Percentiles rank a stretch among this genome's conserved stretches.
Evolutionary conservation across 1,139 yeast species (phyloP).

Genomic region (Diutina neorugosa): DNA sequence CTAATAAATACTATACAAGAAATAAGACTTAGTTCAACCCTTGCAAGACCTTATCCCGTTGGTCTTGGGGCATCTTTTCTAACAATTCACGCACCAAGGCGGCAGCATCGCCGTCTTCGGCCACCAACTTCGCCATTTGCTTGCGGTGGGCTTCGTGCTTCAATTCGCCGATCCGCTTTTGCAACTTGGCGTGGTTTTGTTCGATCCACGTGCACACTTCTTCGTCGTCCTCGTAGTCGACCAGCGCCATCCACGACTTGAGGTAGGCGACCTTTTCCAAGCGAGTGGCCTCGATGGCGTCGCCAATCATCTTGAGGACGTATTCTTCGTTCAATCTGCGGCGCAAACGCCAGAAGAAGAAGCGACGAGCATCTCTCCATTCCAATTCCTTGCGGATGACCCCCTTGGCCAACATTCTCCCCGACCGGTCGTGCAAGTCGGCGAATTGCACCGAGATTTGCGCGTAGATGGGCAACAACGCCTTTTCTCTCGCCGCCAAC

Average conservation of each 20-base stretch:
- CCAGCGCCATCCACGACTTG: constrained; percentile 76
- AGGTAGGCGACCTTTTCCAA: constrained; percentile 78
- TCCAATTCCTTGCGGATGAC: constrained; percentile 74
- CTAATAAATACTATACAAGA: no score
- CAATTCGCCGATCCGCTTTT: constrained; percentile 49
- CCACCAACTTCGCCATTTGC: constrained; percentile 47
- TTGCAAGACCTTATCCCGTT: neutral
- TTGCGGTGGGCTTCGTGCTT: constrained; percentile 54
- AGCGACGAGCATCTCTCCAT: constrained; percentile 84
- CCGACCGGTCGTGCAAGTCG: constrained; percentile 93
- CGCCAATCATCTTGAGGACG: constrained; percentile 62
- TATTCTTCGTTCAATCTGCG: constrained; percentile 93
- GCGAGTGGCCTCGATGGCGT: constrained; percentile 50
- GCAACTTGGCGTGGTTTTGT: constrained; percentile 55
- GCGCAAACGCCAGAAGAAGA: constrained; percentile 98
- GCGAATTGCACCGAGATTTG: constrained; percentile 95
- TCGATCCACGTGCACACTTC: constrained; percentile 84
- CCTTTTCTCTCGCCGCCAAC: constrained; percentile 68
- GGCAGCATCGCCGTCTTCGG: constrained; percentile 38
- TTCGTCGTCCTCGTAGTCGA: constrained; percentile 61
- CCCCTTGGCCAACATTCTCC: constrained; percentile 94
- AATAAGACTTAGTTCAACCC: neutral
- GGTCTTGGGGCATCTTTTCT: neutral
- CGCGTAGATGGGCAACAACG: constrained; percentile 74
- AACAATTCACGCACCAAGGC: constrained; percentile 2